These are phyloP conservation scores for Clavispora fructus DNA, from an alignment of 805 yeast genomes.

Conservation along the genomic window DNA sequence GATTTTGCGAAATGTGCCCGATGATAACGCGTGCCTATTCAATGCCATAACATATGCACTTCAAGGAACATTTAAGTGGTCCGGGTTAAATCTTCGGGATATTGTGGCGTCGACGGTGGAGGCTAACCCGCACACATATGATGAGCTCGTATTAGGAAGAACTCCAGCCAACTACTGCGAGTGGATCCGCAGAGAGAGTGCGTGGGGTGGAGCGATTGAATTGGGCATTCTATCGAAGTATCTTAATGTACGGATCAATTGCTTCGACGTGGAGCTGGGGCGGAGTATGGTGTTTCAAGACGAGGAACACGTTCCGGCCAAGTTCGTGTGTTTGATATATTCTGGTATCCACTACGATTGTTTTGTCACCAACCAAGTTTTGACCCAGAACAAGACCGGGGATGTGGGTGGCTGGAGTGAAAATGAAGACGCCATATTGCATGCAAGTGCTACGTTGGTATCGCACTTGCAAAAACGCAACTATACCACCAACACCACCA, in stretches of 20 bases:
- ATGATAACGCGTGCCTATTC: conserved; percentile 76
- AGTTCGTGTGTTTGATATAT: conserved; percentile 53
- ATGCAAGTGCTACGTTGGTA: conserved; percentile 37
- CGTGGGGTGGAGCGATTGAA: conserved; percentile 88
- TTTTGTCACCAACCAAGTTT: conserved; percentile 29
- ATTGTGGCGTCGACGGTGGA: conserved; percentile 46
- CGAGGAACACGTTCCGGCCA: conserved; percentile 28
- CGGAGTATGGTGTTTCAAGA: conserved; percentile 47
- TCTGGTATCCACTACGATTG: conserved; percentile 71
- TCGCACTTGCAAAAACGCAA: conserved; percentile 43
- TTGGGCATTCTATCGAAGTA: conserved; percentile 54
- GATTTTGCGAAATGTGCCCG: conserved; percentile 57
- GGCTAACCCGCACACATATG: conserved; percentile 37
- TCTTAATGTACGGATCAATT: conserved; percentile 47
- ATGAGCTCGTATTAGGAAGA: conserved; percentile 54
- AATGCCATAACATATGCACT: conserved; percentile 56
- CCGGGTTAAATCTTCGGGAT: conserved; percentile 32
- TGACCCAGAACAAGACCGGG: conserved; percentile 18
- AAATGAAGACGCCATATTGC: conserved; percentile 28
- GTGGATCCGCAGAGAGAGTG: conserved; percentile 56
- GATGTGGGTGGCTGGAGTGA: conserved; percentile 42
- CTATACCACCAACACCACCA: conserved; percentile 61
- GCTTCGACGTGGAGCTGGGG: conserved; percentile 62
- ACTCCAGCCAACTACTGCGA: conserved; percentile 42
- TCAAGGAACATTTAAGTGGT: conserved; percentile 17